A percentile compares a stretch with the other conserved stretches of the same genome.
Evolutionary conservation across 345 rosid genomes (phyloP).

Genomic region (Brassica nigra): DNA sequence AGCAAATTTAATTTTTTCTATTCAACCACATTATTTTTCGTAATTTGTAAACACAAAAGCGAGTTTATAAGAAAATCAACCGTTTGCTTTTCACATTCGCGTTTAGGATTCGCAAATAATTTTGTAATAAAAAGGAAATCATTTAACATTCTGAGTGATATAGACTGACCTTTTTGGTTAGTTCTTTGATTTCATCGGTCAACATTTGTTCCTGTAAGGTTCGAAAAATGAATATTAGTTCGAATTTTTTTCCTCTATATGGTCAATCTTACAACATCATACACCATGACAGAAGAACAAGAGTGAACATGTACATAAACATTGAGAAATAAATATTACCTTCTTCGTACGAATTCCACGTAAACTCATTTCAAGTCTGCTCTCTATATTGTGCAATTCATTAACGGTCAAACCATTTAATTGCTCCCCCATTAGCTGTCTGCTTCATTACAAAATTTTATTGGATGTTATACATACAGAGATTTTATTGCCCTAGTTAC

Average conservation of each 20-base stretch:
- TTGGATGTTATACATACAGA: not conserved
- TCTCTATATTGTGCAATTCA: slow-evolving; percentile 58
- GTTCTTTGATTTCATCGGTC: slow-evolving; percentile 53
- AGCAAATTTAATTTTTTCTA: not conserved
- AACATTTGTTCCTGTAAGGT: slow-evolving; percentile 51
- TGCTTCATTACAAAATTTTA: slow-evolving; percentile 30
- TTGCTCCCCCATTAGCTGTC: slow-evolving; percentile 53
- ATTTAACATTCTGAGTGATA: not conserved
- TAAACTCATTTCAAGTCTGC: slow-evolving; percentile 60
- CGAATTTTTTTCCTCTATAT: not conserved
- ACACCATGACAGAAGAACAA: not conserved
- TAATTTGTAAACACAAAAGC: not conserved
- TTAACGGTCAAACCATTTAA: slow-evolving; percentile 54
- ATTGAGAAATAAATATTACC: slow-evolving; percentile 36
- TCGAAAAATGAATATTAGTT: not conserved
- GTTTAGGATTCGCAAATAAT: not conserved
- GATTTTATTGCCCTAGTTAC: not conserved
- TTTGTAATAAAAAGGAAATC: not conserved
- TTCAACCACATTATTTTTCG: not conserved
- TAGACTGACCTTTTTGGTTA: slow-evolving; percentile 46
- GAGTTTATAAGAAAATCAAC: not conserved
- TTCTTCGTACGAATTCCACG: slow-evolving; percentile 61
- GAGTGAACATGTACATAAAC: not conserved
- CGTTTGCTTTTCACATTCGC: not conserved
- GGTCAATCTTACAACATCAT: not conserved